Evolutionary conservation across 2,329 filamentous ascomycete genomes (phyloP).

Genomic region (Colletotrichum sp.): DNA sequence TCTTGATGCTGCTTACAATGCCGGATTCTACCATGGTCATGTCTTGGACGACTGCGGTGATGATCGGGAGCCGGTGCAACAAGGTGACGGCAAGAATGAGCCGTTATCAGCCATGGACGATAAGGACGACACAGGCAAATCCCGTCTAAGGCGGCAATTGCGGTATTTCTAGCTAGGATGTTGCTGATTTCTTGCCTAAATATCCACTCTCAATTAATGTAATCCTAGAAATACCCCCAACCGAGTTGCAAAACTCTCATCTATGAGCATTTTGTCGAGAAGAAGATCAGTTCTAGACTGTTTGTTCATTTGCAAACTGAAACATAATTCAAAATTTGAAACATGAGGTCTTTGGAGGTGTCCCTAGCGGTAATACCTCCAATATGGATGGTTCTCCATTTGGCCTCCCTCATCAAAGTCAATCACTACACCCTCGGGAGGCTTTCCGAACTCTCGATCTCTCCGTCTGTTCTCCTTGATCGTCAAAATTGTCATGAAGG

Average conservation of each 20-base stretch:
- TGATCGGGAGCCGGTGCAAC: not conserved
- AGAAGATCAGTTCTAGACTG: too few relatives aligned
- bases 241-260: too few relatives aligned
- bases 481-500: constrained; percentile 17
- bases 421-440: not conserved
- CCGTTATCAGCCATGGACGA: not conserved
- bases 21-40: not conserved
- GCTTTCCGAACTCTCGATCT: constrained; percentile 17
- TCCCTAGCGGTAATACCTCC: constrained; percentile 2
- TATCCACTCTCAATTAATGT: too few relatives aligned
- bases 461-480: constrained; percentile 20
- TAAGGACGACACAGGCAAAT: not conserved
- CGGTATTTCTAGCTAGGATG: not conserved
- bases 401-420: constrained; percentile 10
- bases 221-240: too few relatives aligned
- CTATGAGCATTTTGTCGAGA: too few relatives aligned
- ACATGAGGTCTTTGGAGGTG: too few relatives aligned
- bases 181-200: too few relatives aligned
- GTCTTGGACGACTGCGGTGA: not conserved
- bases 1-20: not conserved
- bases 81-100: not conserved
- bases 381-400: constrained; percentile 14
- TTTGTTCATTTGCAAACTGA: too few relatives aligned
- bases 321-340: too few relatives aligned
- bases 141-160: not conserved